Percentiles rank a stretch among this genome's conserved stretches.
Evolutionary conservation across 1,284 basidiomycete genomes (phyloP).

Genomic region (Cystobasidium slooffiae): DNA sequence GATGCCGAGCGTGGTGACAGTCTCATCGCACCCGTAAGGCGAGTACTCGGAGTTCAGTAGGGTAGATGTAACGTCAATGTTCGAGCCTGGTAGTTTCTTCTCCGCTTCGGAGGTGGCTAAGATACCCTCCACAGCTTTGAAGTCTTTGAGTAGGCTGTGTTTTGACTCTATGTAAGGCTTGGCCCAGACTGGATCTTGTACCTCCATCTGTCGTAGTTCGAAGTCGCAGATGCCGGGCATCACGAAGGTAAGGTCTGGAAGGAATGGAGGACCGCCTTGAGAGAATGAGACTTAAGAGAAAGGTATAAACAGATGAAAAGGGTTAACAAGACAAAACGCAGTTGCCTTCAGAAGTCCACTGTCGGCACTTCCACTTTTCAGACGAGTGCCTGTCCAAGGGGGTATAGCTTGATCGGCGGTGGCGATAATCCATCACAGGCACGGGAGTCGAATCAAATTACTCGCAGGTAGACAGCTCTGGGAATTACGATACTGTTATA

Average conservation of each 20-base stretch:
- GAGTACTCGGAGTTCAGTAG: constrained; percentile 39
- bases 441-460: no score
- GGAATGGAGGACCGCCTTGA: neutral
- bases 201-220: constrained; percentile 9
- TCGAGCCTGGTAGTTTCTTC: neutral
- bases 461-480: no score
- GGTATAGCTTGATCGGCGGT: no score
- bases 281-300: neutral
- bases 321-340: no score
- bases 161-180: neutral
- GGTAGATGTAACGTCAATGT: neutral
- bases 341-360: no score
- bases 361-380: no score
- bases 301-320: no score
- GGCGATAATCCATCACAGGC: no score
- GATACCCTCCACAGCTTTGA: constrained; percentile 22
- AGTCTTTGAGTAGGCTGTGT: constrained; percentile 15
- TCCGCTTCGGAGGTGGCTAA: constrained; percentile 27
- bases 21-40: constrained; percentile 43
- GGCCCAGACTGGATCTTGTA: constrained; percentile 4
- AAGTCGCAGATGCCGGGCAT: constrained; percentile 5
- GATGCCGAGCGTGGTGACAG: constrained; percentile 22
- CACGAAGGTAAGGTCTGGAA: neutral
- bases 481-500: neutral
- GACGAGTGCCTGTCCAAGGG: no score